Conservation (phyloP, 331 rosid species). For the Quercus lobata region DNA sequence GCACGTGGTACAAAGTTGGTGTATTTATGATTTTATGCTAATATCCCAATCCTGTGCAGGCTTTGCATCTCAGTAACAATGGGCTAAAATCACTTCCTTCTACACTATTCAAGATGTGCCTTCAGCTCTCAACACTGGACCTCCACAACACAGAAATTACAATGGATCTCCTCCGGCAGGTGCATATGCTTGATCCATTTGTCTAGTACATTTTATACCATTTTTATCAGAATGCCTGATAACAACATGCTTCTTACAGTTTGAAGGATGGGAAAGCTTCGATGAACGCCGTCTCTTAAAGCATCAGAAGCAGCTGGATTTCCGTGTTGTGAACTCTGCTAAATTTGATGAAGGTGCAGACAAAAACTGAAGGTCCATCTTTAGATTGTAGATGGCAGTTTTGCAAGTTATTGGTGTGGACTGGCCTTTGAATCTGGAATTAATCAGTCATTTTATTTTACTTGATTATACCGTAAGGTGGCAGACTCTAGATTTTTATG, state of each 20-base stretch:
- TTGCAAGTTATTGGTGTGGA: background rate
- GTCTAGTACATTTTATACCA: background rate
- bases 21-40: slow-evolving; percentile 11
- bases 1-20: background rate
- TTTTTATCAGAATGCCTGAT: background rate
- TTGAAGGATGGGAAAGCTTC: slow-evolving; percentile 83
- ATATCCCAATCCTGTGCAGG: slow-evolving; percentile 36
- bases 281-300: slow-evolving; percentile 72
- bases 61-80: slow-evolving; percentile 67
- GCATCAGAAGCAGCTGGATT: slow-evolving; percentile 87
- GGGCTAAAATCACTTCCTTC: slow-evolving; percentile 77
- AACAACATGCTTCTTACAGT: slow-evolving; percentile 32
- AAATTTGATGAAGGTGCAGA: slow-evolving; percentile 97
- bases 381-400: background rate
- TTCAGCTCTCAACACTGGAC: slow-evolving; percentile 72
- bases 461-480: background rate
- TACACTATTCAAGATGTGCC: slow-evolving; percentile 63
- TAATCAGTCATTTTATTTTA: background rate
- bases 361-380: slow-evolving; percentile 39
- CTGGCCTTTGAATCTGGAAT: background rate
- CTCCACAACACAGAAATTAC: slow-evolving; percentile 90
- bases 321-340: slow-evolving; percentile 60
- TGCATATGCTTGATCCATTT: slow-evolving; percentile 17
- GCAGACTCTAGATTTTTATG: background rate
- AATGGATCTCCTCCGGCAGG: slow-evolving; percentile 77